phyloP scores from a whole-genome alignment of 805 yeast genomes.

The Barnettozyma wickerhamii region DNA sequence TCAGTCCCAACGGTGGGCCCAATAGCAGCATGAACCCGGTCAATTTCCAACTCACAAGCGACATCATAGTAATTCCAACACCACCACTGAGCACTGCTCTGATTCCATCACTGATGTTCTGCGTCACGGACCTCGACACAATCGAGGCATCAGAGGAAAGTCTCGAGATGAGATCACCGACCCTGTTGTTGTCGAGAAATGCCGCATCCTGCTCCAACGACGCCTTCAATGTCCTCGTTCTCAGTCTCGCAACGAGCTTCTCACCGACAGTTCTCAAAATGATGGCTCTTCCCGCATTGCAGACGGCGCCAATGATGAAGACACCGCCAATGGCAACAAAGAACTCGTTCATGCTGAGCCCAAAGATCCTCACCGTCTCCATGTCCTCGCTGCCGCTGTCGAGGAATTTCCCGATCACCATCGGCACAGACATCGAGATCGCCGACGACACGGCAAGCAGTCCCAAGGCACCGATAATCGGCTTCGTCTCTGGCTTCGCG shows the following conservation, averaged over 20 bases:
- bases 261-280: constrained; percentile 80
- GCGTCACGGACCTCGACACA: constrained; percentile 81
- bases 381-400: constrained; percentile 41
- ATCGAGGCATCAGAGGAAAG: constrained; percentile 85
- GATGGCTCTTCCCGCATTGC: constrained; percentile 79
- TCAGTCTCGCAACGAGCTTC: constrained; percentile 74
- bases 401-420: constrained; percentile 79
- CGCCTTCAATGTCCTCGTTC: constrained; percentile 72
- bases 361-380: constrained; percentile 41
- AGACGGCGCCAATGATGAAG: constrained; percentile 68
- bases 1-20: constrained; percentile 77
- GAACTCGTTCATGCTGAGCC: constrained; percentile 61
- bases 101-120: constrained; percentile 88
- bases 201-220: constrained; percentile 83
- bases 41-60: constrained; percentile 75
- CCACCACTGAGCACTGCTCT: constrained; percentile 76
- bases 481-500: constrained; percentile 52
- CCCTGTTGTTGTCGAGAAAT: constrained; percentile 83
- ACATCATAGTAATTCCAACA: constrained; percentile 91
- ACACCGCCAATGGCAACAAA: constrained; percentile 56
- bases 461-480: constrained; percentile 56
- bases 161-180: constrained; percentile 89
- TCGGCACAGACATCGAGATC: constrained; percentile 77
- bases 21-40: constrained; percentile 77
- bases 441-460: constrained; percentile 69